Conservation (phyloP, 495 filamentous ascomycete species). For the Venustampulla echinocandica region DNA sequence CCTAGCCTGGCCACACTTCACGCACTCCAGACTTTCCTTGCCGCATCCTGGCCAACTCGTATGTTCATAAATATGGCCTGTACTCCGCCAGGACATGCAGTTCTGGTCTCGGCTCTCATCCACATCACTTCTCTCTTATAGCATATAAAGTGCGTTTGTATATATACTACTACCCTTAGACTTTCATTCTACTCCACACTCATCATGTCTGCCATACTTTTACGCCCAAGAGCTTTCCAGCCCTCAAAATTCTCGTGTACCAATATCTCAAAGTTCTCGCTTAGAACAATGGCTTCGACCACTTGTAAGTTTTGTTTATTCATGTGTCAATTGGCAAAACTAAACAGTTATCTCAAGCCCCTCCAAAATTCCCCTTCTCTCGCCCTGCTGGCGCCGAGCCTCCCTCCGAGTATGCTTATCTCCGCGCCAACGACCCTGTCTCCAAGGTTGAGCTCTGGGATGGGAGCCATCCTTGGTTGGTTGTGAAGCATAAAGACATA, state of each 20-base stretch:
- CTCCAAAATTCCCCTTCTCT: constrained; percentile 34
- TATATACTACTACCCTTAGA: background rate
- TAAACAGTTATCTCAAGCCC: background rate
- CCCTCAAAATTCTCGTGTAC: background rate
- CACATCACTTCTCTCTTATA: background rate
- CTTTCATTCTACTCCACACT: background rate
- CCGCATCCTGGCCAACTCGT: too few relatives aligned
- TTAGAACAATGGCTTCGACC: background rate
- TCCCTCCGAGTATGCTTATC: constrained; percentile 31
- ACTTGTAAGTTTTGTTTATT: background rate
- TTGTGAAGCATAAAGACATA: constrained; percentile 38
- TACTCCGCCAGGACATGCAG: too few relatives aligned
- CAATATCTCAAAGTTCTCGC: background rate
- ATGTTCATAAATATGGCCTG: too few relatives aligned
- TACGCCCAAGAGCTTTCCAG: background rate
- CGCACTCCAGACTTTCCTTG: too few relatives aligned
- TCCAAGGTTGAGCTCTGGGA: constrained; percentile 37
- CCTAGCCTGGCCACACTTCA: too few relatives aligned
- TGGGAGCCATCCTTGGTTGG: constrained; percentile 35
- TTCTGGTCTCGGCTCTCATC: too few relatives aligned
- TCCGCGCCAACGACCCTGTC: constrained; percentile 32
- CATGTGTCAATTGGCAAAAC: background rate
- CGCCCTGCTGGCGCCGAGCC: constrained; percentile 32
- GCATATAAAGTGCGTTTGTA: background rate
- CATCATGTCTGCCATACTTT: background rate